Conservation (phyloP, 2,329 filamentous ascomycete genomes). For the Mollisia scopiformis region DNA sequence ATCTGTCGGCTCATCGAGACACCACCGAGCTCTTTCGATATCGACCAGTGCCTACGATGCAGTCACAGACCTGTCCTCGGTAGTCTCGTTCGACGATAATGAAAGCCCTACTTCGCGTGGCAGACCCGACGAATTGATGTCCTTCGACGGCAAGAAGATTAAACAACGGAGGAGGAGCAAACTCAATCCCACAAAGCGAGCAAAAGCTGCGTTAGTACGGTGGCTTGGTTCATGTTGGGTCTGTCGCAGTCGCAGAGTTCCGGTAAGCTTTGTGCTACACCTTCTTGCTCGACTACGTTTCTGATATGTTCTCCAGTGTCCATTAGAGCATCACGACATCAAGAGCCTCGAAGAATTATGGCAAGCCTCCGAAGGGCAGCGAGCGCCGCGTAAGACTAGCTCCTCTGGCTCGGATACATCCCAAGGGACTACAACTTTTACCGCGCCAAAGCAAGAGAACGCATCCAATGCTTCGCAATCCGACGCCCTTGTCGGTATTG, state of each 20-base stretch:
- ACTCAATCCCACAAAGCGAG: conserved; percentile 25
- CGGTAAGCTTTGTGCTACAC: conserved; percentile 15
- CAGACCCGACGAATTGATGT: conserved; percentile 18
- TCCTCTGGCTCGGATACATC: conserved; percentile 18
- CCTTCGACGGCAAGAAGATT: conserved; percentile 31
- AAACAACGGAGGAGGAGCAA: conserved; percentile 24
- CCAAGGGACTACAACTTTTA: conserved; percentile 10
- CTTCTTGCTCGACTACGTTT: not conserved
- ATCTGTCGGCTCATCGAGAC: conserved; percentile 24
- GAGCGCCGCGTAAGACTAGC: conserved; percentile 5
- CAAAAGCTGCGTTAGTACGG: conserved; percentile 34
- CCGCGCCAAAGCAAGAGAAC: conserved; percentile 10
- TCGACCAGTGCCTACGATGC: conserved; percentile 21
- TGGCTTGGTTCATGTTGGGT: conserved; percentile 29
- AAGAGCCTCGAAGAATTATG: conserved; percentile 24
- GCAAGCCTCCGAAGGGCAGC: conserved; percentile 6
- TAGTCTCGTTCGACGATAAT: conserved; percentile 32
- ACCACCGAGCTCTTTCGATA: conserved; percentile 19
- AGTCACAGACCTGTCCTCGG: conserved; percentile 30
- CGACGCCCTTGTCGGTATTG: conserved; percentile 27
- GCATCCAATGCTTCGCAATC: conserved; percentile 11
- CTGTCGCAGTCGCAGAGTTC: conserved; percentile 28
- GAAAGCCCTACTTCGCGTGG: conserved; percentile 22
- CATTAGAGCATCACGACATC: conserved; percentile 35
- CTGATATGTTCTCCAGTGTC: conserved; percentile 27